Evolutionary conservation across 306 rosid genomes (phyloP).

Genomic region (Datisca glomerata): DNA sequence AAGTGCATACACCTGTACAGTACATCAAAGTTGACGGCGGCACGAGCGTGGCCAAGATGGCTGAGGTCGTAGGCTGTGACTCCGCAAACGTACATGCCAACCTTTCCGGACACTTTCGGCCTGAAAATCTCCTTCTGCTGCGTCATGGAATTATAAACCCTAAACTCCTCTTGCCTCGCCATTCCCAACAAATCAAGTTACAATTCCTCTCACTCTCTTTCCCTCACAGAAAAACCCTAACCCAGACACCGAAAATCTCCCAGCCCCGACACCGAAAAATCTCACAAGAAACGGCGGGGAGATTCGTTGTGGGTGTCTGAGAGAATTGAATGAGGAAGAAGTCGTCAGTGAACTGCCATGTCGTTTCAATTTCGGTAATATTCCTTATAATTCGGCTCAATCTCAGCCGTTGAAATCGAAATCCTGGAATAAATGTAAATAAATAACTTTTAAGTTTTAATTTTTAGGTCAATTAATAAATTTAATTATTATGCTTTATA

Average conservation of each 20-base stretch:
- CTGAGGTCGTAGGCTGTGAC: constrained; percentile 83
- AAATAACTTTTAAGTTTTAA: no score
- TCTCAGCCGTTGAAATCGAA: constrained; percentile 1
- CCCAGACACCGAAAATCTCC: no score
- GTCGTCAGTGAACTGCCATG: not conserved
- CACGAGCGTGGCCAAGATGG: constrained; percentile 94
- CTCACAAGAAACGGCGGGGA: not conserved
- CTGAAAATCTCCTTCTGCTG: constrained; percentile 69
- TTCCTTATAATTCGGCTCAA: not conserved
- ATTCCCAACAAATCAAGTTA: constrained; percentile 10
- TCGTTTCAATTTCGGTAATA: not conserved
- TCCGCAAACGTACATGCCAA: constrained; percentile 85
- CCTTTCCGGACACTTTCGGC: constrained; percentile 47
- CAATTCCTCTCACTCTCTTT: not conserved
- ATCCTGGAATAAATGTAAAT: not conserved
- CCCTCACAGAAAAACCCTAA: no score
- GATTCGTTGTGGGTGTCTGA: no score
- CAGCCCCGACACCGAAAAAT: no score
- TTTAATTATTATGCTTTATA: no score
- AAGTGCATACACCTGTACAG: constrained; percentile 82
- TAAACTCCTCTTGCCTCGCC: constrained; percentile 50
- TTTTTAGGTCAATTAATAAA: no score
- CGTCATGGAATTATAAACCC: constrained; percentile 75
- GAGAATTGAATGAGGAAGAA: no score
- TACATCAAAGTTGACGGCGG: constrained; percentile 78